A percentile compares a stretch with the other conserved stretches of the same genome.
These are phyloP conservation scores for Curvularia lunata DNA, from an alignment of 2,329 filamentous ascomycete genomes.

Conservation along the genomic window DNA sequence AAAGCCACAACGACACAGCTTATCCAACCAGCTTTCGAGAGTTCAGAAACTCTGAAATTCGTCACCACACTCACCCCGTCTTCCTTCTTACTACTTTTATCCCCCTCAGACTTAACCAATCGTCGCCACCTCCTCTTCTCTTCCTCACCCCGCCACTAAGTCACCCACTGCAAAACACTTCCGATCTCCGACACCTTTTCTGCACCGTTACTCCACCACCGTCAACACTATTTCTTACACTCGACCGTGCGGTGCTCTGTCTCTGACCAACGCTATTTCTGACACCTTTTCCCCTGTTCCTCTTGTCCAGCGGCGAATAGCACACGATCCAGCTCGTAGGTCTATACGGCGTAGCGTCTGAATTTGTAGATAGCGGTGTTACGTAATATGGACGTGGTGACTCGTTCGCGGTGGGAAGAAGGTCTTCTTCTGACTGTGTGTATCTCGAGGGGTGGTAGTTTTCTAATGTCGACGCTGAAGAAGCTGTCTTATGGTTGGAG, in stretches of 20 bases:
- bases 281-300: neutral
- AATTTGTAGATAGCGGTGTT: neutral
- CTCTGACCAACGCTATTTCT: neutral
- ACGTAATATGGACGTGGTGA: neutral
- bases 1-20: neutral
- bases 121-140: neutral
- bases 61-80: neutral
- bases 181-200: neutral
- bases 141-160: neutral
- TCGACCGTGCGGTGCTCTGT: neutral
- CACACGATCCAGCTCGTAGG: conserved; percentile 6
- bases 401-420: conserved; percentile 1
- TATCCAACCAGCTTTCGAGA: neutral
- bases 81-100: neutral
- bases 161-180: neutral
- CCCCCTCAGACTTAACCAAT: neutral
- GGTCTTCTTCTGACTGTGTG: conserved; percentile 9
- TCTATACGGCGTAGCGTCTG: conserved; percentile 1
- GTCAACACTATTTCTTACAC: neutral
- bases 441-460: neutral
- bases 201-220: neutral
- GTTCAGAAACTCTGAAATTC: neutral
- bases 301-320: conserved; percentile 11
- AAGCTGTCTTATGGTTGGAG: neutral
- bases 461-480: neutral